Evolutionary conservation across 1,139 yeast genomes (phyloP).

Genomic region (Meyerozyma carpophila): DNA sequence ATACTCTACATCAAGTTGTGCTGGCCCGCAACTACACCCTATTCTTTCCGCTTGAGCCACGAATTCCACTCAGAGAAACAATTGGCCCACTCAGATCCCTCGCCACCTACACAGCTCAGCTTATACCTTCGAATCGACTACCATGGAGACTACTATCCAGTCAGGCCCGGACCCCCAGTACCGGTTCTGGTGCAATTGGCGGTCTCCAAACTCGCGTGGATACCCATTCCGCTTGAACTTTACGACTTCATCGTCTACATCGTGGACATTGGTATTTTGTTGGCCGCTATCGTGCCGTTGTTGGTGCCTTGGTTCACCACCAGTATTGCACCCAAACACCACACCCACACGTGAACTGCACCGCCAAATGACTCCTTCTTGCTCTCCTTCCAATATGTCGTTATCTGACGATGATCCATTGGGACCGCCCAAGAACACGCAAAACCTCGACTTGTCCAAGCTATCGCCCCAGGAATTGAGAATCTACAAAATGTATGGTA

Average conservation of each 20-base stretch:
- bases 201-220: slow-evolving; percentile 24
- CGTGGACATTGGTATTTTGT: slow-evolving; percentile 21
- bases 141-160: not conserved
- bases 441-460: slow-evolving; percentile 49
- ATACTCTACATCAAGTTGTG: slow-evolving; percentile 33
- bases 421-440: slow-evolving; percentile 42
- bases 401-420: slow-evolving; percentile 40
- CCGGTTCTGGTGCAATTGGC: not conserved
- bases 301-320: slow-evolving; percentile 1
- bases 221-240: slow-evolving; percentile 40
- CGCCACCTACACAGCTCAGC: not conserved
- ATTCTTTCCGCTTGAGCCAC: slow-evolving; percentile 22
- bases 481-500: slow-evolving; percentile 78
- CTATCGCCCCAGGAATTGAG: slow-evolving; percentile 65
- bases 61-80: slow-evolving; percentile 8
- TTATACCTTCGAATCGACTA: slow-evolving; percentile 1
- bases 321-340: not conserved
- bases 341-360: not conserved
- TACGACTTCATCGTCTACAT: slow-evolving; percentile 28
- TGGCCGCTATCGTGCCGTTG: slow-evolving; percentile 10
- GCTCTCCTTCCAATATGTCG: slow-evolving; percentile 1
- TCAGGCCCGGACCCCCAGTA: not conserved
- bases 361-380: not conserved
- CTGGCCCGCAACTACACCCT: slow-evolving; percentile 42
- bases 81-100: not conserved